These are phyloP conservation scores for Fusarium transvaalense DNA, from an alignment of 2,329 filamentous ascomycete genomes.

Conservation along the genomic window DNA sequence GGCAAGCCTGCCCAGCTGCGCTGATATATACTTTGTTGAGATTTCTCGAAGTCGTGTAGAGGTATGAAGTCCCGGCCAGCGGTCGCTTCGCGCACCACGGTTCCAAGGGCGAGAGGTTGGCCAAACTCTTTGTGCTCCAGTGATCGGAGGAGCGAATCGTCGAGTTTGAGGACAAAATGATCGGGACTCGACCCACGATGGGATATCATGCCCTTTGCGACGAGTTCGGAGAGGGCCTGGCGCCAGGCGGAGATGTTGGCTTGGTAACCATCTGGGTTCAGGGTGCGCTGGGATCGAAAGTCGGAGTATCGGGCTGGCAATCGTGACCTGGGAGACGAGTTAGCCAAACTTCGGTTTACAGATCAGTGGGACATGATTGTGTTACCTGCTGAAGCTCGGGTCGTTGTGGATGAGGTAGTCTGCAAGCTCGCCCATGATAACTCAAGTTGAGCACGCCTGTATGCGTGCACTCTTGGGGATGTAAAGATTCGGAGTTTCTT, in stretches of 20 bases:
- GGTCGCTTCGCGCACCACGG: slow-evolving; percentile 81
- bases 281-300: slow-evolving; percentile 77
- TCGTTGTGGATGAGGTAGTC: slow-evolving; percentile 73
- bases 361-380: not conserved
- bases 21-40: slow-evolving; percentile 78
- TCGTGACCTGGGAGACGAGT: slow-evolving; percentile 68
- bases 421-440: slow-evolving; percentile 74
- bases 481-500: not conserved
- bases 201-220: slow-evolving; percentile 69
- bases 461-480: not conserved
- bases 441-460: slow-evolving; percentile 1
- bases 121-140: slow-evolving; percentile 85
- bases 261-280: slow-evolving; percentile 86
- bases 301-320: slow-evolving; percentile 91
- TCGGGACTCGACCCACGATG: slow-evolving; percentile 57
- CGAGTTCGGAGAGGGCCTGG: slow-evolving; percentile 76
- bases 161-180: slow-evolving; percentile 65
- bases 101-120: slow-evolving; percentile 81
- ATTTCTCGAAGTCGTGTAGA: slow-evolving; percentile 73
- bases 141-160: slow-evolving; percentile 74
- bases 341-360: not conserved
- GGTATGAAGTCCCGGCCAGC: slow-evolving; percentile 77
- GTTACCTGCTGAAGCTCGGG: slow-evolving; percentile 70
- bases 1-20: slow-evolving; percentile 76
- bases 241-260: slow-evolving; percentile 87